Conservation (phyloP, 805 yeast genomes). For the Ogataea chonburiensis region DNA sequence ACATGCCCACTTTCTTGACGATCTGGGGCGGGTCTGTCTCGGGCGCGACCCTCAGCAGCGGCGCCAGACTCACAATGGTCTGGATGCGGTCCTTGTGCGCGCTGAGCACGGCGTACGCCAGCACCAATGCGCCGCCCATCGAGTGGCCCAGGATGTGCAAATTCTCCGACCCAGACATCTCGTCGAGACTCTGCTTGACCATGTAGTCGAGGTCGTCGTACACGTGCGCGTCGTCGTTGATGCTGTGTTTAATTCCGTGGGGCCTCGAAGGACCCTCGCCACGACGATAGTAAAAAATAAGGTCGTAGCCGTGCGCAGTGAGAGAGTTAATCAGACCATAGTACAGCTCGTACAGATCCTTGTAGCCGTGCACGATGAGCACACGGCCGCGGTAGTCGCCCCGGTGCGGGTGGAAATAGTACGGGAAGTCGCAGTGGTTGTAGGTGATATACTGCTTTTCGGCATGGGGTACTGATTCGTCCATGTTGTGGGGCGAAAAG, state of each 20-base stretch:
- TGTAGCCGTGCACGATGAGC: conserved; percentile 69
- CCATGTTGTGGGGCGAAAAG: conserved; percentile 1
- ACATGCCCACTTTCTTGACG: conserved; percentile 42
- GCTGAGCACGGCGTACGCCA: conserved; percentile 63
- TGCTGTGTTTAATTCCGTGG: conserved; percentile 48
- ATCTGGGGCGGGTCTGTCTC: conserved; percentile 52
- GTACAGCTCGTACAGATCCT: conserved; percentile 54
- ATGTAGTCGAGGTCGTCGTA: conserved; percentile 62
- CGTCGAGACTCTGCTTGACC: conserved; percentile 43
- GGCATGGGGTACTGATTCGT: not conserved
- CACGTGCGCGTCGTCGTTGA: conserved; percentile 53
- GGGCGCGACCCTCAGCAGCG: conserved; percentile 58
- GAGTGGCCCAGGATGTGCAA: conserved; percentile 65
- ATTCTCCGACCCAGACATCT: conserved; percentile 35
- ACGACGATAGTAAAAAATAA: conserved; percentile 69
- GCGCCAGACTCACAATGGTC: conserved; percentile 54
- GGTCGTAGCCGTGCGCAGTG: conserved; percentile 55
- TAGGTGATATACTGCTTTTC: conserved; percentile 8
- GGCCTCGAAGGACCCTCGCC: conserved; percentile 70
- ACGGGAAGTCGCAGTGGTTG: conserved; percentile 25
- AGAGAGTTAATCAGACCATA: conserved; percentile 53
- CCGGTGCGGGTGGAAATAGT: conserved; percentile 21
- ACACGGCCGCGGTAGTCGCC: conserved; percentile 48
- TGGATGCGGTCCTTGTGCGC: conserved; percentile 44
- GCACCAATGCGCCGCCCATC: conserved; percentile 76